phyloP scores from a whole-genome alignment of 208 protist species.

The Wallacemonas sp. region DNA sequence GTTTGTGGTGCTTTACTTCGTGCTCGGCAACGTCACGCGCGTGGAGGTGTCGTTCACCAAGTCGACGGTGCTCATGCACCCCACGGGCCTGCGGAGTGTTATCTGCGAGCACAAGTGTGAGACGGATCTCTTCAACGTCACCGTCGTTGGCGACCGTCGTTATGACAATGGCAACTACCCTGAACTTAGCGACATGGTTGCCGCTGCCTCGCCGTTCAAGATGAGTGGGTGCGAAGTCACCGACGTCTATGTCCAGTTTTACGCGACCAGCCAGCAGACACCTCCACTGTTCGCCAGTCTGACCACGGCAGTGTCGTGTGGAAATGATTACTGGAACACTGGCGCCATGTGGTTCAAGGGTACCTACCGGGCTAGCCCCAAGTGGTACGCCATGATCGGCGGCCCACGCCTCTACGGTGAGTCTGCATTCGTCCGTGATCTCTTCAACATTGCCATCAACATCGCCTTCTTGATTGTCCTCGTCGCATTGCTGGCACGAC shows the following conservation, averaged over 20 bases:
- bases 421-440: background rate
- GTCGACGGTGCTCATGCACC: background rate
- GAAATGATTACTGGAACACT: background rate
- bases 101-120: background rate
- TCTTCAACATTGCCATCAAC: background rate
- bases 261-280: conserved; percentile 2
- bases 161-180: background rate
- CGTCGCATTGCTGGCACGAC: background rate
- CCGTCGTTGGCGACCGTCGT: background rate
- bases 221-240: background rate
- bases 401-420: background rate
- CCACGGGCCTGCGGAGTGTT: background rate
- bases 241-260: background rate
- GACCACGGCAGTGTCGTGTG: background rate
- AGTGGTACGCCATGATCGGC: background rate
- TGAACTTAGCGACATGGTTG: background rate
- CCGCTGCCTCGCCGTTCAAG: background rate
- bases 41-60: background rate
- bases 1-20: background rate
- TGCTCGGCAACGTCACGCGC: background rate
- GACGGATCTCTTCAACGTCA: background rate
- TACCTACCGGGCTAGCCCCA: background rate
- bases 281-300: background rate
- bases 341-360: background rate
- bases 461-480: background rate